phyloP scores from a whole-genome alignment of 768 basidiomycete genomes.

The Pleurotus ostreatus region DNA sequence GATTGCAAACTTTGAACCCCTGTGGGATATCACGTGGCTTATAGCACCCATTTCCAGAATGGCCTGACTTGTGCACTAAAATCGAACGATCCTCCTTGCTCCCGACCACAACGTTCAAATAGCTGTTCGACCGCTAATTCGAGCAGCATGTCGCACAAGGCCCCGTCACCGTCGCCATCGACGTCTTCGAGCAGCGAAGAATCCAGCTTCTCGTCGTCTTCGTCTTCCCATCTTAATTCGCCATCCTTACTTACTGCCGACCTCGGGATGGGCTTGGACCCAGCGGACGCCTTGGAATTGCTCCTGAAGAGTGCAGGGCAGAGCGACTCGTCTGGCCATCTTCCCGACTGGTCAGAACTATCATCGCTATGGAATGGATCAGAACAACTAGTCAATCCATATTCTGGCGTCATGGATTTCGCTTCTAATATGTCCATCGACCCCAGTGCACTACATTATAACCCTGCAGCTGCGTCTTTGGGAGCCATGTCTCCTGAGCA shows the following conservation, averaged over 20 bases:
- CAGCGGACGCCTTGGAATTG: slow-evolving; percentile 55
- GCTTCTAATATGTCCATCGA: slow-evolving; percentile 57
- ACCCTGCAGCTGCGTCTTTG: slow-evolving; percentile 16
- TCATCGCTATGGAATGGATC: slow-evolving; percentile 41
- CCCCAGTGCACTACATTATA: slow-evolving; percentile 57
- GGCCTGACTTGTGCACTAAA: background rate
- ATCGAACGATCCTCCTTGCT: slow-evolving; percentile 5
- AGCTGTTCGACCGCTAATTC: background rate
- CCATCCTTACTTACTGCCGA: slow-evolving; percentile 32
- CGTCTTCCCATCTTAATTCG: slow-evolving; percentile 16
- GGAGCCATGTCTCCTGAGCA: background rate
- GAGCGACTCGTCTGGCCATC: slow-evolving; percentile 20
- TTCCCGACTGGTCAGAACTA: slow-evolving; percentile 53
- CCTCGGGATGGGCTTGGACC: slow-evolving; percentile 38
- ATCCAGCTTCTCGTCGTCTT: slow-evolving; percentile 14
- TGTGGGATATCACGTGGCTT: too few species aligned
- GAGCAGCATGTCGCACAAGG: slow-evolving; percentile 1
- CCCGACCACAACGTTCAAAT: background rate
- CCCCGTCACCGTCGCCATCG: slow-evolving; percentile 6
- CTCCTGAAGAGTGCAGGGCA: slow-evolving; percentile 44
- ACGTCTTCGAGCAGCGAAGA: slow-evolving; percentile 1
- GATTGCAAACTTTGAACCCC: too few species aligned
- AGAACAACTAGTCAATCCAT: slow-evolving; percentile 28
- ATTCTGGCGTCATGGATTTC: slow-evolving; percentile 51
- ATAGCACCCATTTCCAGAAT: background rate